Percentiles rank a stretch among this genome's conserved stretches.
These are phyloP conservation scores for Endocalyx cinctus DNA, from an alignment of 2,329 filamentous ascomycete genomes.

Conservation along the genomic window DNA sequence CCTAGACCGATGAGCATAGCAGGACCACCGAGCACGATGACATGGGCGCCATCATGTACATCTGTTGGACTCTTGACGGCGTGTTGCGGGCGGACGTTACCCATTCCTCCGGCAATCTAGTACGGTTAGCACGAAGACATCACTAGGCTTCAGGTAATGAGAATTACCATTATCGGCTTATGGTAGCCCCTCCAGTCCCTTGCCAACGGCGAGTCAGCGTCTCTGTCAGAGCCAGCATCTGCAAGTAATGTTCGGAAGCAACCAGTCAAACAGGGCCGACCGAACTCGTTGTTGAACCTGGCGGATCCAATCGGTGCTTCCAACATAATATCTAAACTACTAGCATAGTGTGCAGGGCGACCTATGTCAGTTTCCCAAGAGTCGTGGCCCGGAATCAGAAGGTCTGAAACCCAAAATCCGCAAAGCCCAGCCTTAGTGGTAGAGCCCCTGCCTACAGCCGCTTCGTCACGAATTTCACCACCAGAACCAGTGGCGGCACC, in stretches of 20 bases:
- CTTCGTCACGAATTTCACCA: slow-evolving; percentile 80
- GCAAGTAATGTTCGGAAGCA: slow-evolving; percentile 89
- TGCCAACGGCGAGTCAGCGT: slow-evolving; percentile 31
- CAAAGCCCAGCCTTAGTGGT: slow-evolving; percentile 86
- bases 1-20: slow-evolving; percentile 97
- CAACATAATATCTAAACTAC: slow-evolving; percentile 93
- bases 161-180: slow-evolving; percentile 62
- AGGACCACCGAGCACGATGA: slow-evolving; percentile 85
- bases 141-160: not conserved
- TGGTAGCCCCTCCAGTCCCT: slow-evolving; percentile 85
- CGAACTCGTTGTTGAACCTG: slow-evolving; percentile 94
- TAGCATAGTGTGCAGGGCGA: slow-evolving; percentile 86
- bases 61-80: slow-evolving; percentile 77
- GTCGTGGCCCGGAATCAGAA: slow-evolving; percentile 80
- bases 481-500: slow-evolving; percentile 94
- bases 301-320: slow-evolving; percentile 94
- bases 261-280: slow-evolving; percentile 79
- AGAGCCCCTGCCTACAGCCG: slow-evolving; percentile 87
- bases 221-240: slow-evolving; percentile 49
- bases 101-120: slow-evolving; percentile 95
- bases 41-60: slow-evolving; percentile 81
- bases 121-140: slow-evolving; percentile 30
- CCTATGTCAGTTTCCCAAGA: slow-evolving; percentile 93
- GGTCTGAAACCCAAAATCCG: slow-evolving; percentile 93
- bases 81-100: slow-evolving; percentile 85